Conservation (phyloP, 1,284 basidiomycete genomes). For the Ceratobasidium theobromae region DNA sequence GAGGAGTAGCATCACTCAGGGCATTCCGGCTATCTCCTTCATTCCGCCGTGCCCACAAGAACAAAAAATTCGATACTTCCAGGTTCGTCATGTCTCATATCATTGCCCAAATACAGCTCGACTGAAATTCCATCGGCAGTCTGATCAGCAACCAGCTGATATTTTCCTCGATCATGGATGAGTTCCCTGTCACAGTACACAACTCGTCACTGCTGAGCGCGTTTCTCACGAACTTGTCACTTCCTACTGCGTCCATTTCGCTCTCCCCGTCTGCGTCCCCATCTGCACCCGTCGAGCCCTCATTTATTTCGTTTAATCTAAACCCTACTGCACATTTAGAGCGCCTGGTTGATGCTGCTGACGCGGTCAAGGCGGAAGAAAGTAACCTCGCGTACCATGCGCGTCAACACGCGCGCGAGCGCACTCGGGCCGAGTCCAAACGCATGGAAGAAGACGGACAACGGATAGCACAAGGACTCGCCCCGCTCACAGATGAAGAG, state of each 20-base stretch:
- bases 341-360: conserved; percentile 78
- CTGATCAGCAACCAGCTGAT: conserved; percentile 85
- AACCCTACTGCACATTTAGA: conserved; percentile 40
- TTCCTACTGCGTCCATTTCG: conserved; percentile 37
- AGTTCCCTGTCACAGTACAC: conserved; percentile 87
- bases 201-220: conserved; percentile 84
- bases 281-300: conserved; percentile 48
- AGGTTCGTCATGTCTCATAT: conserved; percentile 53
- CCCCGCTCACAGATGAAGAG: conserved; percentile 85
- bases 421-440: conserved; percentile 79
- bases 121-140: conserved; percentile 48
- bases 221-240: conserved; percentile 70
- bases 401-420: conserved; percentile 90
- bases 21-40: conserved; percentile 85
- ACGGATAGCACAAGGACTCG: conserved; percentile 80
- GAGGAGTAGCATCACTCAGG: conserved; percentile 87
- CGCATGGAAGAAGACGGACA: conserved; percentile 88
- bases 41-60: conserved; percentile 86
- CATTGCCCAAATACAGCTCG: background rate
- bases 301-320: conserved; percentile 44
- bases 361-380: conserved; percentile 85
- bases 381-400: conserved; percentile 91
- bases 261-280: conserved; percentile 54
- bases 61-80: conserved; percentile 82
- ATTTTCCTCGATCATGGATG: conserved; percentile 85